A percentile compares a stretch with the other conserved stretches of the same genome.
Evolutionary conservation across 495 filamentous ascomycete genomes (phyloP).

Genomic region (Penicillium roqueforti): DNA sequence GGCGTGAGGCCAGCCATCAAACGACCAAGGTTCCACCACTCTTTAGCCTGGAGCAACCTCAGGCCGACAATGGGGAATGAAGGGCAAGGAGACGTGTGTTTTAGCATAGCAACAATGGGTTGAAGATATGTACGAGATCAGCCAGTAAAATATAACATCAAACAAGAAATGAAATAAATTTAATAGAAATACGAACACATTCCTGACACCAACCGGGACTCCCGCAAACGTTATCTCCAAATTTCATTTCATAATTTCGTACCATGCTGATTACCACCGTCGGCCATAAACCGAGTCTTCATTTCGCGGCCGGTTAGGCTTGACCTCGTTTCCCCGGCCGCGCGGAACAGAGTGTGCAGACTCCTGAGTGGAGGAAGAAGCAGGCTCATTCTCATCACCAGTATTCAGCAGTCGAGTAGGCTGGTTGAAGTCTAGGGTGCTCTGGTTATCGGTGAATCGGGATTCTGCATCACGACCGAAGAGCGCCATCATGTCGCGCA

Average conservation of each 20-base stretch:
- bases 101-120: not conserved
- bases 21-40: conserved; percentile 4
- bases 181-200: not conserved
- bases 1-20: not conserved
- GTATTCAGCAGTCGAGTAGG: conserved; percentile 26
- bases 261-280: conserved; percentile 35
- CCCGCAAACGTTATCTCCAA: not conserved
- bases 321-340: conserved; percentile 24
- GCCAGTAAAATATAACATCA: not conserved
- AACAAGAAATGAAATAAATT: conserved; percentile 3
- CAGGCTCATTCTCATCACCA: conserved; percentile 16
- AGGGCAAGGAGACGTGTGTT: not conserved
- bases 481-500: conserved; percentile 89
- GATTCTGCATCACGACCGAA: conserved; percentile 74
- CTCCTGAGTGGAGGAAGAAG: conserved; percentile 12
- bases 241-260: conserved; percentile 7
- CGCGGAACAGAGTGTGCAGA: conserved; percentile 22
- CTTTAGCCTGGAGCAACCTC: not conserved
- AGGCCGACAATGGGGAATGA: not conserved
- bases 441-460: conserved; percentile 34
- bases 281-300: conserved; percentile 46
- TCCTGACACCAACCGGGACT: not conserved
- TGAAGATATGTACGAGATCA: not conserved
- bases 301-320: conserved; percentile 20
- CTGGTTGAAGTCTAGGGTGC: conserved; percentile 28